Conservation (phyloP, 1,284 basidiomycete genomes). For the Apiotrichum laibachii region DNA sequence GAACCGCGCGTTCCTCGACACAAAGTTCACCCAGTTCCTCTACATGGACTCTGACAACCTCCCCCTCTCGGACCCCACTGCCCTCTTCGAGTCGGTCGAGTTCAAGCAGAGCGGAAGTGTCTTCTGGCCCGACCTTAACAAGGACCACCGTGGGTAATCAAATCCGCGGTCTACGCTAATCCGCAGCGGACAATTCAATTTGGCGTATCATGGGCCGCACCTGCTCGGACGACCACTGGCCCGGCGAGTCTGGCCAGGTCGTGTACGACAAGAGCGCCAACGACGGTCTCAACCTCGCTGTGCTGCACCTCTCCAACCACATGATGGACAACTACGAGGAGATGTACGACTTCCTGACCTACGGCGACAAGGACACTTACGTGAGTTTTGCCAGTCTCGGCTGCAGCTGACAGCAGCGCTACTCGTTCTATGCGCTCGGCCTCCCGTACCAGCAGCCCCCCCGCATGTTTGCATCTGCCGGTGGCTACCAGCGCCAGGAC, state of each 20-base stretch:
- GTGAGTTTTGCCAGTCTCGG: slow-evolving; percentile 18
- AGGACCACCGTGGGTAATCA: slow-evolving; percentile 52
- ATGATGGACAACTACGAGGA: slow-evolving; percentile 50
- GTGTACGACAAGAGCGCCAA: slow-evolving; percentile 54
- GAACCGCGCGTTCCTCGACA: slow-evolving; percentile 45
- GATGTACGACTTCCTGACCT: slow-evolving; percentile 51
- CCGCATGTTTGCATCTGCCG: slow-evolving; percentile 46
- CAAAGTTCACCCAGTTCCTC: slow-evolving; percentile 47
- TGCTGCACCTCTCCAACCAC: slow-evolving; percentile 51
- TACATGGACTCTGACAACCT: slow-evolving; percentile 54
- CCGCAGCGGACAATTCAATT: slow-evolving; percentile 53
- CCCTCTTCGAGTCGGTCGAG: slow-evolving; percentile 51
- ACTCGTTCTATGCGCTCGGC: slow-evolving; percentile 53
- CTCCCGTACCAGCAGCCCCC: slow-evolving; percentile 51
- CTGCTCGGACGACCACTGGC: slow-evolving; percentile 53
- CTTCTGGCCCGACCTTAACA: slow-evolving; percentile 56
- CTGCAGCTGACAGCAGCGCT: slow-evolving; percentile 35
- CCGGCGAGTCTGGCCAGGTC: slow-evolving; percentile 54
- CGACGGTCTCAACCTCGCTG: slow-evolving; percentile 54
- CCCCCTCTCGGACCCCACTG: slow-evolving; percentile 50
- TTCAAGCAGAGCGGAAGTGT: slow-evolving; percentile 51
- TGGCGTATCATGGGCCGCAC: slow-evolving; percentile 52
- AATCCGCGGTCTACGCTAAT: not conserved
- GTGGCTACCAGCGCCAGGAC: slow-evolving; percentile 42
- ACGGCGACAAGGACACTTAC: slow-evolving; percentile 53